phyloP scores from a whole-genome alignment of 495 filamentous ascomycete species.

The Aspergillus hancockii region DNA sequence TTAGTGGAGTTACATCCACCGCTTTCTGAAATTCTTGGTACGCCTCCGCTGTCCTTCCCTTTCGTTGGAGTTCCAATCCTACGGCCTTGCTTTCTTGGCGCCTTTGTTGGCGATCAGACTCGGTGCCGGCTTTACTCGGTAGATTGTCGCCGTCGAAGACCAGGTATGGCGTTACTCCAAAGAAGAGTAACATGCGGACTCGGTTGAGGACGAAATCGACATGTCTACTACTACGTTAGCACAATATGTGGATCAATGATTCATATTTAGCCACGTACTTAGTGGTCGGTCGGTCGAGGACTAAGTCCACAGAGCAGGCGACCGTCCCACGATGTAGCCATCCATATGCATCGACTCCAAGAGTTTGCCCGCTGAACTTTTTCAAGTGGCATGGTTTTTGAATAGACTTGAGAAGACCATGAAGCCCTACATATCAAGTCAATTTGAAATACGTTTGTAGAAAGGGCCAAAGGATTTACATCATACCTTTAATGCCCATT shows the following conservation, averaged over 20 bases:
- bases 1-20: slow-evolving; percentile 92
- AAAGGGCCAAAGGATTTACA: not conserved
- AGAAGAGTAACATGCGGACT: slow-evolving; percentile 89
- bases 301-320: slow-evolving; percentile 88
- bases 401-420: slow-evolving; percentile 93
- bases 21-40: slow-evolving; percentile 90
- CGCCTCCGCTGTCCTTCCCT: slow-evolving; percentile 78
- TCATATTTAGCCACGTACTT: slow-evolving; percentile 53
- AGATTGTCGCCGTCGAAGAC: slow-evolving; percentile 97
- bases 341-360: slow-evolving; percentile 95
- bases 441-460: not conserved
- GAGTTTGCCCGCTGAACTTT: slow-evolving; percentile 82
- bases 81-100: slow-evolving; percentile 72
- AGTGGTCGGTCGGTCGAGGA: slow-evolving; percentile 79
- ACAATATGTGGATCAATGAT: not conserved
- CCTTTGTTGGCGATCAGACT: slow-evolving; percentile 65
- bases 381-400: slow-evolving; percentile 85
- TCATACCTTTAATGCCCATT: slow-evolving; percentile 75
- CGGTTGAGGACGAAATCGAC: slow-evolving; percentile 90
- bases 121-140: slow-evolving; percentile 93
- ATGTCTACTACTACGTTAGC: slow-evolving; percentile 56
- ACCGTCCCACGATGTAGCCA: slow-evolving; percentile 96
- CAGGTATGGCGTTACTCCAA: slow-evolving; percentile 87
- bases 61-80: slow-evolving; percentile 77
- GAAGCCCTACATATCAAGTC: slow-evolving; percentile 60